Percentiles rank a stretch among this genome's conserved stretches.
phyloP scores from a whole-genome alignment of 1,284 basidiomycete species.

The Malassezia dermatis region DNA sequence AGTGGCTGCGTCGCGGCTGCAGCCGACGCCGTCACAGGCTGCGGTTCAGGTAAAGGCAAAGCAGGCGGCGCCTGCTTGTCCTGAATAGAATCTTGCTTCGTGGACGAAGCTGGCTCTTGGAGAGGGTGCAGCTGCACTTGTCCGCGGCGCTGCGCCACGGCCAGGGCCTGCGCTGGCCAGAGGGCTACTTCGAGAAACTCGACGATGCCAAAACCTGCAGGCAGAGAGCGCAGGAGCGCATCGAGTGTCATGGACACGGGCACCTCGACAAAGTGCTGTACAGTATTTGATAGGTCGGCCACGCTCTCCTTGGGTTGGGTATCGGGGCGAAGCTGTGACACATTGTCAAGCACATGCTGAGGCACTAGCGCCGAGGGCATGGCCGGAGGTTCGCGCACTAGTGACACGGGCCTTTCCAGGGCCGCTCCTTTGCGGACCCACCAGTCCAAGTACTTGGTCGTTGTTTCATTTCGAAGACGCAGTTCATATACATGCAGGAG shows the following conservation, averaged over 20 bases:
- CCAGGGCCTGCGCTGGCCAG: background rate
- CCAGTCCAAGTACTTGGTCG: conserved; percentile 13
- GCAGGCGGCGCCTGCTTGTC: background rate
- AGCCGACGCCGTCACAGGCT: background rate
- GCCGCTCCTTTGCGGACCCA: conserved; percentile 13
- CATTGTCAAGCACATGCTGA: conserved; percentile 8
- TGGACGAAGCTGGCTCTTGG: background rate
- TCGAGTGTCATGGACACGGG: background rate
- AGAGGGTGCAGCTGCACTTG: background rate
- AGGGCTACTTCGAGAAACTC: conserved; percentile 10
- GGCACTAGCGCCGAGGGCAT: conserved; percentile 1
- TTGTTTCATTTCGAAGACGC: conserved; percentile 15
- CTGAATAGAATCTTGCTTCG: background rate
- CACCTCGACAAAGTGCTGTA: background rate
- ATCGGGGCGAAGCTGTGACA: conserved; percentile 4
- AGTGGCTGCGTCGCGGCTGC: background rate
- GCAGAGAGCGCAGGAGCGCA: conserved; percentile 2
- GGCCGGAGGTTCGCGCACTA: background rate
- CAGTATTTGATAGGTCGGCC: background rate
- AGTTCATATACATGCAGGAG: conserved; percentile 8
- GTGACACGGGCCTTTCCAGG: background rate
- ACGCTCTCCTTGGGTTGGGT: background rate
- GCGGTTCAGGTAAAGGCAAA: background rate
- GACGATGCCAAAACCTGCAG: conserved; percentile 6
- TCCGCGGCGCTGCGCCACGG: conserved; percentile 1